Conservation (phyloP, 345 rosid genomes). For the Pugionium dolabratum region DNA sequence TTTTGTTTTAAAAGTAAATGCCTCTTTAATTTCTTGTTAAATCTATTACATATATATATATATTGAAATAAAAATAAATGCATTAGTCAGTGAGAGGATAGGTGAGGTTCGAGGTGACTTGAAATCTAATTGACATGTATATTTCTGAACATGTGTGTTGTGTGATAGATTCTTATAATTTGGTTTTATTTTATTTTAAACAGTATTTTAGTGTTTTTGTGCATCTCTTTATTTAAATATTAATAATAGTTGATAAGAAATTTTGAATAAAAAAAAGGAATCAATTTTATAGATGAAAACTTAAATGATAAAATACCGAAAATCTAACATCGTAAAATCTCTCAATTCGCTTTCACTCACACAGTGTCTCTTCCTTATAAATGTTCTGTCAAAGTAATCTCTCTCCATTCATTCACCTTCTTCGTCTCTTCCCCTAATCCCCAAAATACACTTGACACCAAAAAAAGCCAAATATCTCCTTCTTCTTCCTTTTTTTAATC, state of each 20-base stretch:
- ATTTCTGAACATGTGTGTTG: conserved; percentile 18
- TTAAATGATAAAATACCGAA: background rate
- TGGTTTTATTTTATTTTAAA: background rate
- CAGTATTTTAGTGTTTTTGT: background rate
- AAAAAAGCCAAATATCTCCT: background rate
- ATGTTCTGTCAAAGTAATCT: conserved; percentile 35
- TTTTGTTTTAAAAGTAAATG: background rate
- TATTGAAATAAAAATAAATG: background rate
- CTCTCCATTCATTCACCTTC: conserved; percentile 42
- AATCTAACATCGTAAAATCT: conserved; percentile 2
- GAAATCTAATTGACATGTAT: conserved; percentile 29
- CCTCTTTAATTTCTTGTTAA: background rate
- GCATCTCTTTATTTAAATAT: no score
- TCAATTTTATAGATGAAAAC: no score
- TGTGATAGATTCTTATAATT: conserved; percentile 24
- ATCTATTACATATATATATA: no score
- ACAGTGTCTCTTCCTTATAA: conserved; percentile 34
- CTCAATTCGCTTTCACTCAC: background rate
- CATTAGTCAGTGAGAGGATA: conserved; percentile 16
- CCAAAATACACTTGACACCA: conserved; percentile 7
- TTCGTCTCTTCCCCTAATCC: conserved; percentile 35
- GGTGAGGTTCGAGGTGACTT: conserved; percentile 30
- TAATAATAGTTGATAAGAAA: no score
- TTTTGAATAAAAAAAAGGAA: no score
- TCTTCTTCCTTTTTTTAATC: background rate